Evolutionary conservation across 345 rosid genomes (phyloP), one percentile per base, ranked within the genome.

Genomic region (Brassica incana): DNA sequence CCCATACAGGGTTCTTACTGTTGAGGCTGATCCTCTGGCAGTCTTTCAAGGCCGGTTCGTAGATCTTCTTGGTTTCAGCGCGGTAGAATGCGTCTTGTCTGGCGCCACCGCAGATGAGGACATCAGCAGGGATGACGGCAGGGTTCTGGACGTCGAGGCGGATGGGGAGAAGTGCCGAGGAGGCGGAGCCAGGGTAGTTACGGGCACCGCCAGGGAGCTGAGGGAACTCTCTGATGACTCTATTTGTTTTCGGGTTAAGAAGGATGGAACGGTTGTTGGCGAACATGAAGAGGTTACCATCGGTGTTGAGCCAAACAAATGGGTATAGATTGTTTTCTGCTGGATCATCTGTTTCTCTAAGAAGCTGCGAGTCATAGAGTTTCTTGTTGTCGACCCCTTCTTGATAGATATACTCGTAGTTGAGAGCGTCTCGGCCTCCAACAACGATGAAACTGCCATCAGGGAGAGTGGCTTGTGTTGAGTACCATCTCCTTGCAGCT

Each of bases 241-340:
- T 27, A 36, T 90, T 87, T 0, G 84, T 62, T 23, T 72, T 76
- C 1, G 94, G 90, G 72, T 85, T 66, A 36, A 95, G 84, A n/a
- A 90, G 84, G 66, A 95, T 76, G 6, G 97, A 87, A 2, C 95
- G 89, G 18, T 84, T 67, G 83, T 93, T 93, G 73, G 98, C 93
- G 48, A 93, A 91, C 65, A 93, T 80, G 84, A 93, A 93, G 77
- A 91, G 86, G 77, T 87, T 93, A 27, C 98, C 96, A n/a, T 93
- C 97, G 2, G 98, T 89, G 64, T 85, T 80, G 20, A 93, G 94
- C 79, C 87, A 78, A 67, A 93, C 88, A 23, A 87, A 90, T 2
- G 98, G 98, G 88, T 93, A 93, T 14, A 93, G 72, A 65, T 93
- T 93, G 91, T 92, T 92, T 83, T 92, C 96, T 0, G 82, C 83